These are phyloP conservation scores for Fusarium fracticaudum DNA, from an alignment of 2,329 filamentous ascomycete species.

Conservation along the genomic window DNA sequence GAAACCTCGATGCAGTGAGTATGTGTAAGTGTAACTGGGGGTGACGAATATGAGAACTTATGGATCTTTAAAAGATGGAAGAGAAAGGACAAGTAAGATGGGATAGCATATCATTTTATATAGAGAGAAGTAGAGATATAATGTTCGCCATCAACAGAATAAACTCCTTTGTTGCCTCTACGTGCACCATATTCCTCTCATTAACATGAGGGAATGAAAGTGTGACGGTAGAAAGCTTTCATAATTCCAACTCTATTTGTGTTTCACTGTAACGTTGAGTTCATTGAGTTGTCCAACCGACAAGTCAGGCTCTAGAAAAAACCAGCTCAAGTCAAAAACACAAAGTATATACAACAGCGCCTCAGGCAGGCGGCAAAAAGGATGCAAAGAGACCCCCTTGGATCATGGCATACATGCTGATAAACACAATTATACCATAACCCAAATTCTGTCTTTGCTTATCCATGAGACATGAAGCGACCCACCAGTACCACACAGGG, in stretches of 20 bases:
- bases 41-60: neutral
- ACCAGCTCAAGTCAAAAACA: neutral
- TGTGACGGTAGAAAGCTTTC: neutral
- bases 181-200: neutral
- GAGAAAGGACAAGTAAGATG: neutral
- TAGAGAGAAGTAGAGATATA: neutral
- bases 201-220: neutral
- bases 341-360: neutral
- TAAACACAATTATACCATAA: constrained; percentile 66
- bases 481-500: constrained; percentile 87
- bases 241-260: neutral
- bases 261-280: neutral
- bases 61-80: neutral
- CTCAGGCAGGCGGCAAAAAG: constrained; percentile 87
- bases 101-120: neutral
- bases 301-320: neutral
- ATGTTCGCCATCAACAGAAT: neutral
- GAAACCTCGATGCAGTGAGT: neutral
- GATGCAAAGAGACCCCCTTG: constrained; percentile 87
- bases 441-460: constrained; percentile 46
- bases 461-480: constrained; percentile 63
- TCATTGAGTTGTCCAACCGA: neutral
- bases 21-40: neutral
- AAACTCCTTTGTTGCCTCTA: neutral
- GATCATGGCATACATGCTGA: constrained; percentile 83